phyloP scores from a whole-genome alignment of 305 asterid genomes.

The Fraxinus sp. region DNA sequence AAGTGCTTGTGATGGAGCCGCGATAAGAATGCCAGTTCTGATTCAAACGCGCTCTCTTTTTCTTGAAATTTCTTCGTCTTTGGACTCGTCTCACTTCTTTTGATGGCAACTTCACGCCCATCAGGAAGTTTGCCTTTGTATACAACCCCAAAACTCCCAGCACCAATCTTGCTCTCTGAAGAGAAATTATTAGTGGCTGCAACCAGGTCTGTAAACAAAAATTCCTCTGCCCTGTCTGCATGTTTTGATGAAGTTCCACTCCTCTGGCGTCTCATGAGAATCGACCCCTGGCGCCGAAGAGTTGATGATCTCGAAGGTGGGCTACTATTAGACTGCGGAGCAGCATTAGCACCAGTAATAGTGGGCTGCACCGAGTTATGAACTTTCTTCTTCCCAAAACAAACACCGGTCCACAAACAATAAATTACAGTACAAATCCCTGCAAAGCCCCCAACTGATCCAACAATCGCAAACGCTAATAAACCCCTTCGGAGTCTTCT shows the following conservation, averaged over 20 bases:
- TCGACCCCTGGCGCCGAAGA: conserved; percentile 74
- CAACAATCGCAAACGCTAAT: conserved; percentile 68
- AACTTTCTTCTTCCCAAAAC: conserved; percentile 80
- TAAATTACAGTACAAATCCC: conserved; percentile 74
- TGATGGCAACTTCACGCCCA: conserved; percentile 84
- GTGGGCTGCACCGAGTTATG: conserved; percentile 95
- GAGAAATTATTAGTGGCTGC: conserved; percentile 69
- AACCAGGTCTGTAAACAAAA: conserved; percentile 55
- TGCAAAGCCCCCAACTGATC: conserved; percentile 70
- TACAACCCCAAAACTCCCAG: conserved; percentile 90
- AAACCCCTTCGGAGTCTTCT: conserved; percentile 56
- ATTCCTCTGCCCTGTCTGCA: conserved; percentile 81
- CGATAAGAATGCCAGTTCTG: conserved; percentile 71
- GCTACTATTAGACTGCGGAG: conserved; percentile 45
- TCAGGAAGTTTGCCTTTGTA: conserved; percentile 69
- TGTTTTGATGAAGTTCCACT: conserved; percentile 88
- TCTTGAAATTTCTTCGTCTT: conserved; percentile 75
- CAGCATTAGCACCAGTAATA: conserved; percentile 37
- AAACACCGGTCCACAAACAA: conserved; percentile 71
- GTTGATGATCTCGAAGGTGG: conserved; percentile 80
- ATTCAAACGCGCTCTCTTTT: conserved; percentile 79
- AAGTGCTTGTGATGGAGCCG: conserved; percentile 91
- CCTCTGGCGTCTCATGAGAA: conserved; percentile 82
- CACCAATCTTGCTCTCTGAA: conserved; percentile 70
- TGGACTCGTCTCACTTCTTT: conserved; percentile 65